Base-by-base conservation (phyloP, 2,329 filamentous ascomycete species). In the Teratosphaeria viscida region DNA sequence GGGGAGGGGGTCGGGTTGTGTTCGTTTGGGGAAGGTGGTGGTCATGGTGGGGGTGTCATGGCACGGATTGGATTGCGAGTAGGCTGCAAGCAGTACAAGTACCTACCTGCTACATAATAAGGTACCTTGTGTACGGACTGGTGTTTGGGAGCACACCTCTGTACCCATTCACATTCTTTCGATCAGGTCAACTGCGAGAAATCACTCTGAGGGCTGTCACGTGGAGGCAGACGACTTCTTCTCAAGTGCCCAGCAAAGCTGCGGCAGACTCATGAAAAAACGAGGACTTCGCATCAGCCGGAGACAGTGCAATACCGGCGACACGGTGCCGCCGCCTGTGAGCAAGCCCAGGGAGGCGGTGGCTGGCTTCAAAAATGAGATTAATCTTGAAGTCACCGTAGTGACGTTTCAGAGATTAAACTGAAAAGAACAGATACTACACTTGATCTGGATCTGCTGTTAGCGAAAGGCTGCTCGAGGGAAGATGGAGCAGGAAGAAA, bases 401-500 rank as follows among this genome's bases (percentile, higher is more conserved):
- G 85, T 81, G 79, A 80, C 81, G 82, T 90, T 89, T 87, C 87
- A 92, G 88, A 88, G 86, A 90, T 91, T 91, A 92, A 91, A 90
- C 88, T 92, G 86, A 90, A 88, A 90, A 91, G 88, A 92, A 91
- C 53, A 54, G 53, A 54, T 54, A 54, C 53, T 54, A 58, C 57
- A 58, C 57, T 58, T 58, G 57, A 58, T 58, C 43, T 47, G 14
- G n/a, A 47, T 19, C 7, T 23, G n/a, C 19, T 47, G 5, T 47
- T 47, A 47, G 43, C 43, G 19, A 47, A n/a, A n/a, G 43, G 16
- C 3, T 4, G 43, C 16, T 47, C 14, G 2, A n/a, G 14, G 14
- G 43, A 19, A 8, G 14, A 7, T 1, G 43, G 14, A n/a, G 14
- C 3, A 47, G 1, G 23, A 23, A 1, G 23, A 23, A 23, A 23